These are phyloP conservation scores for Calendula officinalis DNA, from an alignment of 129 eudicot species.

Conservation along the genomic window DNA sequence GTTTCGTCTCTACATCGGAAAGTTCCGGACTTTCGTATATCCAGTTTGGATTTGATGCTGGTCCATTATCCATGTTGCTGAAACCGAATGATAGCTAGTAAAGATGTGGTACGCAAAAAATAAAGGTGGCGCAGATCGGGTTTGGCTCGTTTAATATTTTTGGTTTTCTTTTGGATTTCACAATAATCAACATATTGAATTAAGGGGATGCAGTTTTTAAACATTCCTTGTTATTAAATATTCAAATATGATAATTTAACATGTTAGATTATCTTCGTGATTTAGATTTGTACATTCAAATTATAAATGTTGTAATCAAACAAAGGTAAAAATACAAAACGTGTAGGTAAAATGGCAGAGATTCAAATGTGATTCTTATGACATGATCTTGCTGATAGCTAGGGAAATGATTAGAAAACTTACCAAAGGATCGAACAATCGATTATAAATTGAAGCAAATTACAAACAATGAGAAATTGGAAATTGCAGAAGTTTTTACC, in stretches of 20 bases:
- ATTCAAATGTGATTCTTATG: background rate
- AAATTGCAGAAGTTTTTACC: background rate
- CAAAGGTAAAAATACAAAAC: background rate
- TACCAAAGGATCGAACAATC: conserved; percentile 2
- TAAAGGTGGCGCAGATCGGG: background rate
- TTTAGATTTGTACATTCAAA: background rate
- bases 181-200: background rate
- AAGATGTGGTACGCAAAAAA: background rate
- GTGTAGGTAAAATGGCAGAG: background rate
- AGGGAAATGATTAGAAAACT: background rate
- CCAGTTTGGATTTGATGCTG: conserved; percentile 59
- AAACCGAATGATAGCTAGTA: conserved; percentile 14
- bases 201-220: no score
- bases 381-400: background rate
- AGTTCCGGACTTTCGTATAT: conserved; percentile 54
- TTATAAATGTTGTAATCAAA: background rate
- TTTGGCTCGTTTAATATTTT: background rate
- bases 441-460: background rate
- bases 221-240: no score
- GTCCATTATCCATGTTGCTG: conserved; percentile 56
- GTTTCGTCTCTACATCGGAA: conserved; percentile 72
- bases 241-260: no score
- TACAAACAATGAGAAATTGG: background rate
- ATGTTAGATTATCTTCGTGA: no score
- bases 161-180: background rate